phyloP scores from a whole-genome alignment of 495 filamentous ascomycete genomes.

The Aspergillus hancockii region DNA sequence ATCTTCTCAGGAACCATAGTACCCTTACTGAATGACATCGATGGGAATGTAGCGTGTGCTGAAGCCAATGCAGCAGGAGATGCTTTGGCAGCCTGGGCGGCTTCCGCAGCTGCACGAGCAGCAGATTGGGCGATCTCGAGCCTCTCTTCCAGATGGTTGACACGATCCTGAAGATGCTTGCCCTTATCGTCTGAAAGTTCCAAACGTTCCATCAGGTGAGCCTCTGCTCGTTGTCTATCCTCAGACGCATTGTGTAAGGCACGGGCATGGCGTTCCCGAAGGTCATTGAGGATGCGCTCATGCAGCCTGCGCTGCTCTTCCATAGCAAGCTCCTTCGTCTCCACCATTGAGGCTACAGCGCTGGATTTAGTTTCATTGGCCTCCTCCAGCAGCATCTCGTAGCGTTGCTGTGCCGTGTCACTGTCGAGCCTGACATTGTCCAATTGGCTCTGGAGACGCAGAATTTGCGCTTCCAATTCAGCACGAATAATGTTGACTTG shows the following conservation, averaged over 20 bases:
- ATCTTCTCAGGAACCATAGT: constrained; percentile 76
- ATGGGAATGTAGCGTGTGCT: constrained; percentile 44
- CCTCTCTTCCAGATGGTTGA: constrained; percentile 81
- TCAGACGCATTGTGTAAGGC: constrained; percentile 69
- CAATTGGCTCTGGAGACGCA: constrained; percentile 65
- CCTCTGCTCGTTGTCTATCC: constrained; percentile 69
- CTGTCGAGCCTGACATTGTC: constrained; percentile 72
- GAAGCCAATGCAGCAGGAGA: constrained; percentile 30
- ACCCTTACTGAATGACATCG: constrained; percentile 41
- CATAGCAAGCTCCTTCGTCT: constrained; percentile 61
- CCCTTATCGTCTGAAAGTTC: constrained; percentile 76
- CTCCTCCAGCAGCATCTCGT: constrained; percentile 79
- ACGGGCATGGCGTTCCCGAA: constrained; percentile 68
- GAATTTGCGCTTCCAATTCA: constrained; percentile 72
- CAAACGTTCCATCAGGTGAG: constrained; percentile 68
- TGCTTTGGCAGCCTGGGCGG: constrained; percentile 67
- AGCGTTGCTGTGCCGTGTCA: constrained; percentile 69
- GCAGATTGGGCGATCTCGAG: constrained; percentile 89
- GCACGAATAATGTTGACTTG: constrained; percentile 78
- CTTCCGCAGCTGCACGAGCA: constrained; percentile 81
- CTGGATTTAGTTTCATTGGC: constrained; percentile 52
- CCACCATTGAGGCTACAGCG: constrained; percentile 56
- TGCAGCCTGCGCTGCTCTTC: constrained; percentile 69
- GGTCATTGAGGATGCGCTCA: constrained; percentile 66
- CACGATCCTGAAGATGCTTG: constrained; percentile 76